Base-by-base conservation (phyloP, 225 moss, liverwort and hornwort genomes). In the Climacium dendroides region DNA sequence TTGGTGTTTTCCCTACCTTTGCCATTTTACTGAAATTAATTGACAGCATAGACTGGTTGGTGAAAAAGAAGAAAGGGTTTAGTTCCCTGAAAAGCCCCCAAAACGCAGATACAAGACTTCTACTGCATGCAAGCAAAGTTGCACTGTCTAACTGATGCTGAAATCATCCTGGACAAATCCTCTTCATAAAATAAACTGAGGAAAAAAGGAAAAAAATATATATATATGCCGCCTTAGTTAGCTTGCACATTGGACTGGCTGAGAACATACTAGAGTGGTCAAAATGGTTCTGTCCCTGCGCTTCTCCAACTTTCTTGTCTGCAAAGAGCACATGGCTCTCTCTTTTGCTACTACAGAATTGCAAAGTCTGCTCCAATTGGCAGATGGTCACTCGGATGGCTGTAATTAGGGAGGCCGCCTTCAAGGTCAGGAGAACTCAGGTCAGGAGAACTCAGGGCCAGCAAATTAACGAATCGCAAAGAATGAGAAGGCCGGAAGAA, bases 341-440 rank as follows among this genome's bases (percentile, higher is more conserved):
- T 80, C 69, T 29, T 62, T 59, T 70, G 52, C 35, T 52, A 71
- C 73, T 85, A 91, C 64, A 76, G 85, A 48, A 97, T 84, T 79
- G 86, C 94, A 57, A 97, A 92, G 81, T 98, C 98, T 52, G 93
- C 93, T 88, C 97, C 98, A 87, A 98, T 93, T 16, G 98, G 97
- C 81, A 97, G 88, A 79, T 98, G 98, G 85, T 98, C 98, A 80
- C 98, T 98, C 45, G 96, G 98, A 59, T 97, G 95, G 55, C n/a
- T 70, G 52, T 87, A 66, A 82, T 98, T 98, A 55, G 98, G 98
- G 62, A 97, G 95, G 47, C 96, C 97, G 61, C 91, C 93, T 76
- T 87, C 88, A 80, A 97, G 95, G 39, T 94, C 93, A 71, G 93
- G 87, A 83, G 95, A 90, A 57, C 87, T 92, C 30, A 74, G 87